Evolutionary conservation across 2,329 filamentous ascomycete genomes (phyloP).

Genomic region (Huntiella decipiens): DNA sequence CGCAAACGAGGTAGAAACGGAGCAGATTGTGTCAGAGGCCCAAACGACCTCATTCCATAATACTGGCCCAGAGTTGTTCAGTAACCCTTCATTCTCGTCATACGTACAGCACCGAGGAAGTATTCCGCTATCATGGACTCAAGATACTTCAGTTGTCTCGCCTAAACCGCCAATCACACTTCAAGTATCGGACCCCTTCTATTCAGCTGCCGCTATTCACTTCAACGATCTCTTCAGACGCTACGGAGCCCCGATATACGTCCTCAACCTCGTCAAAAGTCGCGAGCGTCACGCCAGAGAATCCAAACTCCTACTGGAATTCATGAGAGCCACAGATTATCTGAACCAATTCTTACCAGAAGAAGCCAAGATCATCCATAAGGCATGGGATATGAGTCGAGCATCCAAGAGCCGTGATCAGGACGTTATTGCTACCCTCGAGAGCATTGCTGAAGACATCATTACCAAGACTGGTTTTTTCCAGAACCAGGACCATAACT

Average conservation of each 20-base stretch:
- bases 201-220: constrained; percentile 76
- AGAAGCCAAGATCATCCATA: constrained; percentile 75
- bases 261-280: constrained; percentile 77
- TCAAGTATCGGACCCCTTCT: constrained; percentile 91
- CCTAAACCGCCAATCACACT: constrained; percentile 93
- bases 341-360: constrained; percentile 82
- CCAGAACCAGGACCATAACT: constrained; percentile 65
- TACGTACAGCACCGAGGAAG: constrained; percentile 94
- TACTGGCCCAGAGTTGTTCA: constrained; percentile 66
- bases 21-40: constrained; percentile 92
- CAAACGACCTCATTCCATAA: constrained; percentile 90
- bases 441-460: constrained; percentile 75
- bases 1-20: constrained; percentile 95
- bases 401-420: constrained; percentile 82
- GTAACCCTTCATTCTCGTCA: constrained; percentile 82
- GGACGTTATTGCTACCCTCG: constrained; percentile 84
- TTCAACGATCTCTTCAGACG: constrained; percentile 89
- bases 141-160: constrained; percentile 84
- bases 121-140: constrained; percentile 93
- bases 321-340: constrained; percentile 71
- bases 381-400: constrained; percentile 95
- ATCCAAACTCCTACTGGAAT: constrained; percentile 76
- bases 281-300: constrained; percentile 78
- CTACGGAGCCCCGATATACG: constrained; percentile 83
- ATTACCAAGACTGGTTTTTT: constrained; percentile 81